phyloP scores from a whole-genome alignment of 768 basidiomycete genomes.

The Boletus sp. region DNA sequence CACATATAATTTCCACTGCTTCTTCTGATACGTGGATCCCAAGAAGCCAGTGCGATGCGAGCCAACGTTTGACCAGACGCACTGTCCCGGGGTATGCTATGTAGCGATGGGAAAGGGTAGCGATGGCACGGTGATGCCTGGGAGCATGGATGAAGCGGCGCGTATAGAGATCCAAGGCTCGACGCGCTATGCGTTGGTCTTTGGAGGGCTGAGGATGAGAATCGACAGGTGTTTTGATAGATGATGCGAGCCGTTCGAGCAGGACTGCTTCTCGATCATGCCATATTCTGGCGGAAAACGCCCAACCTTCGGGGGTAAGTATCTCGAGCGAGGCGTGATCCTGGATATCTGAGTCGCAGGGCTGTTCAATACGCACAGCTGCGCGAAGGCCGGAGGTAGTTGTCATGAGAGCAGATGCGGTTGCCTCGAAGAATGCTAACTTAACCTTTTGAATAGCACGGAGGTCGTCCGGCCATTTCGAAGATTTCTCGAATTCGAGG shows the following conservation, averaged over 20 bases:
- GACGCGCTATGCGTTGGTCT: conserved; percentile 54
- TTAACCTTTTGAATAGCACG: conserved; percentile 92
- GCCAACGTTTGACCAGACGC: conserved; percentile 89
- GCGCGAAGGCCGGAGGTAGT: conserved; percentile 52
- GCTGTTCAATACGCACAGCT: conserved; percentile 56
- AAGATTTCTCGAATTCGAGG: conserved; percentile 89
- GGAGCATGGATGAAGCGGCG: conserved; percentile 80
- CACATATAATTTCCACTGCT: conserved; percentile 83
- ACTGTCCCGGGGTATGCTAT: conserved; percentile 82
- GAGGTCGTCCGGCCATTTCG: conserved; percentile 94
- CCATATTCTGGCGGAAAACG: conserved; percentile 81
- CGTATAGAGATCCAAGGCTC: conserved; percentile 58
- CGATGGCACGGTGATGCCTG: conserved; percentile 80
- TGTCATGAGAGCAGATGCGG: conserved; percentile 65
- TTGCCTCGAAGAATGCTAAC: conserved; percentile 83
- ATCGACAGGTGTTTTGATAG: conserved; percentile 31
- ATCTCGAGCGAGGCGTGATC: conserved; percentile 78
- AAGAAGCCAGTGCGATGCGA: conserved; percentile 87
- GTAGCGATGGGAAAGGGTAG: conserved; percentile 75
- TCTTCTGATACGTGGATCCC: conserved; percentile 71
- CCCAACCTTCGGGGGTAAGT: conserved; percentile 79
- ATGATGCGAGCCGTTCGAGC: conserved; percentile 62
- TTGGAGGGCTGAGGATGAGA: conserved; percentile 18
- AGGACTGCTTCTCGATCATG: conserved; percentile 83
- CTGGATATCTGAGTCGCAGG: conserved; percentile 51